A percentile compares a stretch with the other conserved stretches of the same genome.
Conservation (phyloP, 2,329 filamentous ascomycete genomes). For the Cadophora sp. region DNA sequence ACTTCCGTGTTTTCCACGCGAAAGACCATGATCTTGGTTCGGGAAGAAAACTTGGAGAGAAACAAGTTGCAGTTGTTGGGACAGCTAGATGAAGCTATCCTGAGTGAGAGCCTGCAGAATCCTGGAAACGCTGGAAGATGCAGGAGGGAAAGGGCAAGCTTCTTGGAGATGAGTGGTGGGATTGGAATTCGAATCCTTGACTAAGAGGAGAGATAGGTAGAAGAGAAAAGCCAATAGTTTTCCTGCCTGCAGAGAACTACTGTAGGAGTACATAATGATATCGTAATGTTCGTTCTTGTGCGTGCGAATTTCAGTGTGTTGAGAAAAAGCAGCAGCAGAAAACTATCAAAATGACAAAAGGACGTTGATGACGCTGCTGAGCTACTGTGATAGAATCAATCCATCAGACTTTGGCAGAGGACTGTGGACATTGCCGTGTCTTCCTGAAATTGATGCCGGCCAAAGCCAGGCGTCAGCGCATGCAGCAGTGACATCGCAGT, state of each 20-base stretch:
- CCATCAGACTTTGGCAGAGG: not conserved
- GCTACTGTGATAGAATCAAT: not conserved
- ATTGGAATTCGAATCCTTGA: not conserved
- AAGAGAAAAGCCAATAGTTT: not conserved
- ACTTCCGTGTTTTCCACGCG: not conserved
- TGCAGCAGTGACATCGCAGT: not conserved
- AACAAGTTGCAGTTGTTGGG: not conserved
- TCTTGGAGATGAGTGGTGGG: not conserved
- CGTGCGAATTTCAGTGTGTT: not conserved
- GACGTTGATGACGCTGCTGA: not conserved
- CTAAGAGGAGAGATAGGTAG: not conserved
- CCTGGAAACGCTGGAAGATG: not conserved
- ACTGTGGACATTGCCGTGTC: not conserved
- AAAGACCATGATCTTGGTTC: not conserved
- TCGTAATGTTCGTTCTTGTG: not conserved
- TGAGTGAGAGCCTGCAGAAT: not conserved
- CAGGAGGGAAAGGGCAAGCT: not conserved
- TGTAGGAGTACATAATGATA: not conserved
- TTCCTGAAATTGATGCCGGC: not conserved
- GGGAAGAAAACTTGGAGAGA: not conserved
- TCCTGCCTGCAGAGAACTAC: not conserved
- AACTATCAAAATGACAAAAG: not conserved
- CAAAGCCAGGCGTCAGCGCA: not conserved
- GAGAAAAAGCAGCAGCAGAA: not conserved
- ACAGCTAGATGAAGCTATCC: not conserved